Percentiles rank a stretch among this genome's conserved stretches.
Conservation (phyloP, 2,329 filamentous ascomycete genomes). For the Dactylellina parvicollis region DNA sequence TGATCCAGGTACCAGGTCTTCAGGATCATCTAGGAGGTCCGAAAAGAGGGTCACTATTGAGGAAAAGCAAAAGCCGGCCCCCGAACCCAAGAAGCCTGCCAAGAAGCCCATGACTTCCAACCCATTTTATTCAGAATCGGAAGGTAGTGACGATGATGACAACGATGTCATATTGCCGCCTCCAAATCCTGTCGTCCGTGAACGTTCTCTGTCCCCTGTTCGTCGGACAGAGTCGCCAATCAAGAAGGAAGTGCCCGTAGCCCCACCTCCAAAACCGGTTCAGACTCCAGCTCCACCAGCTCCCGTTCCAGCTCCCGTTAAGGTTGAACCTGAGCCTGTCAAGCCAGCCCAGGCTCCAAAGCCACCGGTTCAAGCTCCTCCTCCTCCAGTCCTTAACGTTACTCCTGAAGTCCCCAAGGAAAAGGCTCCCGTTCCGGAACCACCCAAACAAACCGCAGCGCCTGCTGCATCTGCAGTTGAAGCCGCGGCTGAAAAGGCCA, state of each 20-base stretch:
- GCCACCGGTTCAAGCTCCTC: not conserved
- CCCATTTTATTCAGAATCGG: conserved; percentile 48
- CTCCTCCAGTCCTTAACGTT: conserved; percentile 1
- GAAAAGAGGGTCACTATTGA: conserved; percentile 30
- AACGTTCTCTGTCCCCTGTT: conserved; percentile 37
- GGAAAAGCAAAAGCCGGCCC: conserved; percentile 9
- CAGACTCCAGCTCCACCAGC: conserved; percentile 14
- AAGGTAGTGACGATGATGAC: conserved; percentile 34
- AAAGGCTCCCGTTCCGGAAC: conserved; percentile 23
- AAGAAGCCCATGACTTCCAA: conserved; percentile 41
- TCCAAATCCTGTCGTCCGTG: conserved; percentile 17
- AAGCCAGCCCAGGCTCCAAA: conserved; percentile 12
- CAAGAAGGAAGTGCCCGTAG: conserved; percentile 39
- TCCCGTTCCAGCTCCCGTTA: conserved; percentile 13
- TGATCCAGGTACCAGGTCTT: conserved; percentile 41
- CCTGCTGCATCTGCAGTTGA: conserved; percentile 11
- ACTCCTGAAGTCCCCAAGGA: conserved; percentile 17
- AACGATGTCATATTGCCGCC: conserved; percentile 27
- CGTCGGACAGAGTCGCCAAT: conserved; percentile 30
- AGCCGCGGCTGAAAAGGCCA: conserved; percentile 27
- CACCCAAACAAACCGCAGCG: conserved; percentile 10
- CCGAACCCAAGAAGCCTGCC: conserved; percentile 11
- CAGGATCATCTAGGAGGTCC: conserved; percentile 35
- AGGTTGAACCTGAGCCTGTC: conserved; percentile 20
- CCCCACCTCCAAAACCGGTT: conserved; percentile 26